These are phyloP conservation scores for Coniosporium apollinis DNA, from an alignment of 495 filamentous ascomycete genomes.

Conservation along the genomic window DNA sequence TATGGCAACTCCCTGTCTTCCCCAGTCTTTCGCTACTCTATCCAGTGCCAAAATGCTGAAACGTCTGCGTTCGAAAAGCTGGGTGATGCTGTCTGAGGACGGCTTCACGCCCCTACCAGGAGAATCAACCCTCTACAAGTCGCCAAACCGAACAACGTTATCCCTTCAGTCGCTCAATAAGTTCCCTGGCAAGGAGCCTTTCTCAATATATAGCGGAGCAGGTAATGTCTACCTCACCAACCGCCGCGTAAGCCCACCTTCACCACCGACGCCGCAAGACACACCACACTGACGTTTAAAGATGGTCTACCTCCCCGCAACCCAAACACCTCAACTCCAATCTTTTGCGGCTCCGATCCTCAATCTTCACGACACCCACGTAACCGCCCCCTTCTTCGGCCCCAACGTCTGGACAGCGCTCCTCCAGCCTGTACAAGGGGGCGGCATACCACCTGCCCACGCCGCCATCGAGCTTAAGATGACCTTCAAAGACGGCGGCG, in stretches of 20 bases:
- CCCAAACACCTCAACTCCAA: conserved; percentile 48
- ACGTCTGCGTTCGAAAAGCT: conserved; percentile 32
- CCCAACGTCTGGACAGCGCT: conserved; percentile 78
- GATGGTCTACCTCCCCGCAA: conserved; percentile 78
- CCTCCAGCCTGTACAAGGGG: conserved; percentile 62
- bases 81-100: conserved; percentile 63
- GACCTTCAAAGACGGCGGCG: conserved; percentile 87
- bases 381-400: conserved; percentile 87
- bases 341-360: conserved; percentile 83
- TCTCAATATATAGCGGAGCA: conserved; percentile 39
- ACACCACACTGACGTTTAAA: conserved; percentile 18
- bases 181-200: conserved; percentile 37
- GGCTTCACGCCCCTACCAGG: conserved; percentile 53
- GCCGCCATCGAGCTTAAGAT: conserved; percentile 61
- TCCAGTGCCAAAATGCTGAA: background rate
- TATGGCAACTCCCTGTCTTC: too few species aligned
- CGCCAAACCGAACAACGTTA: conserved; percentile 53
- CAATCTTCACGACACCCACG: conserved; percentile 73
- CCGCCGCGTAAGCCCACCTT: conserved; percentile 46
- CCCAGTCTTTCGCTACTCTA: background rate
- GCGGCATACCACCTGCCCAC: conserved; percentile 67
- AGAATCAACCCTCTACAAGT: conserved; percentile 52
- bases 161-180: conserved; percentile 42
- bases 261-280: conserved; percentile 1
- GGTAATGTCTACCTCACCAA: conserved; percentile 73